Conservation (phyloP, 768 basidiomycete species). For the Hypholoma fasciculare region DNA sequence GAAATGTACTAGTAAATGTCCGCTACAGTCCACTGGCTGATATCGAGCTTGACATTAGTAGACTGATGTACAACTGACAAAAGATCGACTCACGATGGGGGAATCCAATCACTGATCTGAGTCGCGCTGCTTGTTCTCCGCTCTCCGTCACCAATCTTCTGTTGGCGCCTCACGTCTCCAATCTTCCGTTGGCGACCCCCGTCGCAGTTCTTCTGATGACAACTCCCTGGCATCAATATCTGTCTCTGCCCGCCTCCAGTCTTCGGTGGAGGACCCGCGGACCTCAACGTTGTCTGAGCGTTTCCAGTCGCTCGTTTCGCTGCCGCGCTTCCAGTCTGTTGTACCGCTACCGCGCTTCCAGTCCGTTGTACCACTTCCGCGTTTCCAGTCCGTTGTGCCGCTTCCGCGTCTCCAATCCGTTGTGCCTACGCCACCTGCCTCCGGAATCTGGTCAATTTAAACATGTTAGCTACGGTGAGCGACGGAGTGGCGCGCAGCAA, state of each 20-base stretch:
- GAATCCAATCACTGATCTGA: background rate
- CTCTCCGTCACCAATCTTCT: background rate
- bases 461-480: constrained; percentile 4
- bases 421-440: background rate
- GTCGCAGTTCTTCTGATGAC: background rate
- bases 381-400: constrained; percentile 20
- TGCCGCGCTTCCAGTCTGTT: background rate
- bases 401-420: constrained; percentile 19
- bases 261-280: background rate
- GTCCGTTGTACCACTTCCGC: constrained; percentile 6
- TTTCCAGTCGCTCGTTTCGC: background rate
- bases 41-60: background rate
- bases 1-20: constrained; percentile 3
- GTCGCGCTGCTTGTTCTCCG: background rate
- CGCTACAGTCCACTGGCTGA: background rate
- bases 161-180: background rate
- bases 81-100: background rate
- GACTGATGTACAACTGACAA: background rate
- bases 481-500: constrained; percentile 5
- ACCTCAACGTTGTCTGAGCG: background rate
- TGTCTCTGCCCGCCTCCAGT: constrained; percentile 12
- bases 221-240: constrained; percentile 2
- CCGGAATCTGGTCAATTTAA: constrained; percentile 8
- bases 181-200: background rate
- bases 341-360: constrained; percentile 11